Percentiles rank a stretch among this genome's conserved stretches.
Evolutionary conservation across 768 basidiomycete species (phyloP).

Genomic region (Multifurca ochricompacta): DNA sequence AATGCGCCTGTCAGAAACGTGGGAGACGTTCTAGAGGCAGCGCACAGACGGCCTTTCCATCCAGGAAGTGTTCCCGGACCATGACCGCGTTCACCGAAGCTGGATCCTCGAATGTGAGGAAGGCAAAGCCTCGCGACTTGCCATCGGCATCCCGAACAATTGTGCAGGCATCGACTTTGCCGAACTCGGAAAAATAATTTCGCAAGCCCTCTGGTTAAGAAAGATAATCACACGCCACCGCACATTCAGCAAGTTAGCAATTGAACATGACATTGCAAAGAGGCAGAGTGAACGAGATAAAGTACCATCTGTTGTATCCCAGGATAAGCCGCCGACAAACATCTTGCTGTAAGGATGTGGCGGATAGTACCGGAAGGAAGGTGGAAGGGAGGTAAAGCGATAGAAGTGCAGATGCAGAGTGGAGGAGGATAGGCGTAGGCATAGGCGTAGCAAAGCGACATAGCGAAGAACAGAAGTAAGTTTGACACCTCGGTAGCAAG

Average conservation of each 20-base stretch:
- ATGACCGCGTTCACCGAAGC: conserved; percentile 93
- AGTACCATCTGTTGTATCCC: conserved; percentile 99
- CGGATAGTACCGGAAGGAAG: conserved; percentile 17
- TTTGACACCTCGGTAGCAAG: conserved; percentile 20
- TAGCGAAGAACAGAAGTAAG: conserved; percentile 20
- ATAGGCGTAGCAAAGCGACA: conserved; percentile 17
- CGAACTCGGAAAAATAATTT: conserved; percentile 93
- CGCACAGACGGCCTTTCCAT: conserved; percentile 88
- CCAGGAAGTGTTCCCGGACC: conserved; percentile 89
- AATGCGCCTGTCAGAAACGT: conserved; percentile 5
- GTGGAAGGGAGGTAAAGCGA: no score
- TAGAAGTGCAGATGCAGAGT: conserved; percentile 19
- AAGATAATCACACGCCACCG: conserved; percentile 24
- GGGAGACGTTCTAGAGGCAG: conserved; percentile 5
- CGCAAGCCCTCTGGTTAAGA: conserved; percentile 53
- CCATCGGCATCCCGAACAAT: conserved; percentile 98
- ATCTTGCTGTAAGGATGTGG: conserved; percentile 71
- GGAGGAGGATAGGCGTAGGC: conserved; percentile 18
- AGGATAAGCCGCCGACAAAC: conserved; percentile 99
- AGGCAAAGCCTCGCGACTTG: conserved; percentile 94
- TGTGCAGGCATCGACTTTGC: conserved; percentile 93
- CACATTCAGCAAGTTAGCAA: conserved; percentile 39
- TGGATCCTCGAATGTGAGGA: conserved; percentile 91
- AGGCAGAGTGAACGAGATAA: conserved; percentile 29
- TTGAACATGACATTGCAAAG: conserved; percentile 25